Evolutionary conservation across 2,329 filamentous ascomycete species (phyloP).

Genomic region (Teratosphaeria viscida): DNA sequence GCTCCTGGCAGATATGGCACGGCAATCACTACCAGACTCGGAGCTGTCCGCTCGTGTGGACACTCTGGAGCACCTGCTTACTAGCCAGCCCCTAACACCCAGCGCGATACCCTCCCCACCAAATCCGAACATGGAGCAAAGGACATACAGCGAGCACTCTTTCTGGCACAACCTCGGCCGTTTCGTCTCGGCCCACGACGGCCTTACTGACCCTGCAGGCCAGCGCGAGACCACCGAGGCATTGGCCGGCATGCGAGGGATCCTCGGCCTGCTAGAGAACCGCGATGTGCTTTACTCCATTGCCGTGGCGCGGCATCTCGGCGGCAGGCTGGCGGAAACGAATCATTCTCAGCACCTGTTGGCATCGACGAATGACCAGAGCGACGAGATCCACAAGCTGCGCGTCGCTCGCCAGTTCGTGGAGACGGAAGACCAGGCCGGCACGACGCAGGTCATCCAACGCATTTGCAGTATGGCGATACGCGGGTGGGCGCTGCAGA

Average conservation of each 20-base stretch:
- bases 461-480: constrained; percentile 41
- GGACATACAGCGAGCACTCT: constrained; percentile 47
- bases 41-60: constrained; percentile 57
- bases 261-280: constrained; percentile 73
- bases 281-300: constrained; percentile 86
- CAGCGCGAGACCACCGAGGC: constrained; percentile 51
- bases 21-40: constrained; percentile 24
- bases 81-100: constrained; percentile 59
- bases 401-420: constrained; percentile 40
- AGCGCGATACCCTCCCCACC: constrained; percentile 41
- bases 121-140: constrained; percentile 18
- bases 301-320: constrained; percentile 65
- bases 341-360: constrained; percentile 18
- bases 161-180: constrained; percentile 76
- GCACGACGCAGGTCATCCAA: constrained; percentile 38
- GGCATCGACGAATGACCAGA: constrained; percentile 23
- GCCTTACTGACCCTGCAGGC: constrained; percentile 43
- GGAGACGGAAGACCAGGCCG: constrained; percentile 34
- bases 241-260: constrained; percentile 53
- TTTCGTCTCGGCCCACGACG: constrained; percentile 55
- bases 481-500: constrained; percentile 30
- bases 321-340: constrained; percentile 45
- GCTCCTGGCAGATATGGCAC: constrained; percentile 45
- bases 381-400: constrained; percentile 34
- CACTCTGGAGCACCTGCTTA: constrained; percentile 66